Evolutionary conservation across 306 rosid species (phyloP).

Genomic region (Gynostemma pentaphyllum): DNA sequence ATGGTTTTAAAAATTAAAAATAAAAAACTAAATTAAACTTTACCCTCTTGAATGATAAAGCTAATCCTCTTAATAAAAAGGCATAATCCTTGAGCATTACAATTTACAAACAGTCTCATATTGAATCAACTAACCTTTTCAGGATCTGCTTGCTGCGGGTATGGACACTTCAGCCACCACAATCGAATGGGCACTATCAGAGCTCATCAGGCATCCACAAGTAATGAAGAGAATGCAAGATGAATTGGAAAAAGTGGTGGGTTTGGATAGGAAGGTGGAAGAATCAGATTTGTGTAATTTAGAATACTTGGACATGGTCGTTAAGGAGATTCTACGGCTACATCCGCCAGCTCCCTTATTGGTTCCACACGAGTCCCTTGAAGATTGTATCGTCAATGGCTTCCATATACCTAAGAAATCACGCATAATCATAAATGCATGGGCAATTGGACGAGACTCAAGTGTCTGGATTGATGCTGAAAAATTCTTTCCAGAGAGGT

Average conservation of each 20-base stretch:
- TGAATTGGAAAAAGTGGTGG: neutral
- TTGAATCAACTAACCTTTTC: neutral
- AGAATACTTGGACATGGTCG: neutral
- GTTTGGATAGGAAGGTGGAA: neutral
- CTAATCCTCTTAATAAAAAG: no score
- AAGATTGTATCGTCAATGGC: constrained; percentile 32
- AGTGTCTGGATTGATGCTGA: neutral
- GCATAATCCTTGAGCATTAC: no score
- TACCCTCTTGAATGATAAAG: no score
- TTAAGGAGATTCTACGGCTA: neutral
- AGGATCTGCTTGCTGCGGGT: constrained; percentile 40
- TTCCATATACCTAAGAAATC: constrained; percentile 29
- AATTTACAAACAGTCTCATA: neutral
- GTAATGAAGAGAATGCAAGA: constrained; percentile 38
- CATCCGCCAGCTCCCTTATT: constrained; percentile 26
- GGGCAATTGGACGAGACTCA: neutral
- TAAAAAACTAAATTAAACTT: no score
- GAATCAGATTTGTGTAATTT: constrained; percentile 32
- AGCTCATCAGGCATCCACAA: constrained; percentile 35
- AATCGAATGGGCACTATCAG: constrained; percentile 42
- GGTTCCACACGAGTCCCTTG: neutral
- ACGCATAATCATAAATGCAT: neutral
- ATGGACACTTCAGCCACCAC: constrained; percentile 49
- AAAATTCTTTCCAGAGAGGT: neutral
- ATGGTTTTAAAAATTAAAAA: no score